A percentile compares a stretch with the other conserved stretches of the same genome.
These are phyloP conservation scores for Alternaria gaisen DNA, from an alignment of 2,329 filamentous ascomycete species.

Conservation along the genomic window DNA sequence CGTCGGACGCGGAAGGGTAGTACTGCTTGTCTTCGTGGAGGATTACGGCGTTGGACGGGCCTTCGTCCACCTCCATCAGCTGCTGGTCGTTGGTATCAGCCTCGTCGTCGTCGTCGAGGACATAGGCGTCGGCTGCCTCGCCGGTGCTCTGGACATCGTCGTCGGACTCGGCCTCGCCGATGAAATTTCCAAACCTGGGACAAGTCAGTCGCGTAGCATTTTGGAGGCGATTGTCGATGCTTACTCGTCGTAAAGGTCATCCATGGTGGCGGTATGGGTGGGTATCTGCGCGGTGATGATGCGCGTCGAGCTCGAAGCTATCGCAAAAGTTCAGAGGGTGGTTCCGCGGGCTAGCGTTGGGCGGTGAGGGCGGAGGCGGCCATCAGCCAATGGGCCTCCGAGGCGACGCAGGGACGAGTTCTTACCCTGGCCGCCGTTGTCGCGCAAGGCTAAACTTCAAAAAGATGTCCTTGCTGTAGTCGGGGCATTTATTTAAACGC, in stretches of 20 bases:
- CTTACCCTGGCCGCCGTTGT: slow-evolving; percentile 21
- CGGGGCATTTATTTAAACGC: background rate
- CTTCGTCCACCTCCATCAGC: slow-evolving; percentile 93
- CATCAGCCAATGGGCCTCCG: slow-evolving; percentile 24
- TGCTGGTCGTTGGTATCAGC: slow-evolving; percentile 72
- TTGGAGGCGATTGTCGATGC: slow-evolving; percentile 2
- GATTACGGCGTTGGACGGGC: slow-evolving; percentile 94
- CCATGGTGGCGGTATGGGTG: slow-evolving; percentile 66
- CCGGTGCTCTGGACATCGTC: slow-evolving; percentile 83
- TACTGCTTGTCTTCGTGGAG: slow-evolving; percentile 99
- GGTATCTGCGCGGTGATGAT: slow-evolving; percentile 21
- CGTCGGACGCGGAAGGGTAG: slow-evolving; percentile 96
- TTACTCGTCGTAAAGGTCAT: slow-evolving; percentile 97
- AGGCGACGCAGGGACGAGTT: slow-evolving; percentile 26
- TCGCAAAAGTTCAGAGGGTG: slow-evolving; percentile 38
- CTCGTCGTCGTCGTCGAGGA: slow-evolving; percentile 66
- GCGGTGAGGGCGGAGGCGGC: slow-evolving; percentile 35
- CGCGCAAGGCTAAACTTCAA: slow-evolving; percentile 27
- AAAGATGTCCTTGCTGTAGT: slow-evolving; percentile 16
- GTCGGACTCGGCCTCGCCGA: slow-evolving; percentile 92
- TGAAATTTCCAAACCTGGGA: slow-evolving; percentile 93
- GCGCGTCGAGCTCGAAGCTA: slow-evolving; percentile 38
- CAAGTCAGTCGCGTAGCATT: slow-evolving; percentile 25
- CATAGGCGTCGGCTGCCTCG: slow-evolving; percentile 81
- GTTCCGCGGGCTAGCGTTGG: slow-evolving; percentile 23